Evolutionary conservation across 202 grass and related monocot species (phyloP).

Genomic region (Miscanthus sacchariflorus): DNA sequence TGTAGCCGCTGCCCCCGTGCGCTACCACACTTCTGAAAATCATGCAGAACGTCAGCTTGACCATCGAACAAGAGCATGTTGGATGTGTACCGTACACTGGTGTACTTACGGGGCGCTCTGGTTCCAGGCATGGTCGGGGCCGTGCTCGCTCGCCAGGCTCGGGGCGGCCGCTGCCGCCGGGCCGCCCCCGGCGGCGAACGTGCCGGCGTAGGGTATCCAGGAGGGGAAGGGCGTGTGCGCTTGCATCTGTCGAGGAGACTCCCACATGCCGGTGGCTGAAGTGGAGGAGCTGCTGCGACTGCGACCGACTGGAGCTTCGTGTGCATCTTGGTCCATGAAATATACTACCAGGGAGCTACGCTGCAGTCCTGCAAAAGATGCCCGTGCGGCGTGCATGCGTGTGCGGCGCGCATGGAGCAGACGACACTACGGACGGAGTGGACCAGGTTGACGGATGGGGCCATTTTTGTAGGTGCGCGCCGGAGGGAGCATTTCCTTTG

Average conservation of each 20-base stretch:
- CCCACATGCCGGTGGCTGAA: conserved; percentile 37
- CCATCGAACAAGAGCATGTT: neutral
- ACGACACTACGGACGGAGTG: conserved; percentile 18
- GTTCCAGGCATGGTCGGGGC: conserved; percentile 42
- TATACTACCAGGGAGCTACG: conserved; percentile 4
- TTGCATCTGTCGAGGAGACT: neutral
- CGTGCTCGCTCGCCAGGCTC: conserved; percentile 23
- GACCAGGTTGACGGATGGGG: conserved; percentile 11
- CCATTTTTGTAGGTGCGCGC: conserved; percentile 45
- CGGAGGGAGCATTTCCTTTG: neutral
- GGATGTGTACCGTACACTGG: neutral
- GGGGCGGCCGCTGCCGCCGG: neutral
- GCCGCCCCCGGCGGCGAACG: neutral
- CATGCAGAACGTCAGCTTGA: neutral
- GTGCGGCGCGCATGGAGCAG: conserved; percentile 3
- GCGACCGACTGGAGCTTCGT: conserved; percentile 27
- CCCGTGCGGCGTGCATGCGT: conserved; percentile 16
- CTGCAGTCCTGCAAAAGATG: conserved; percentile 1
- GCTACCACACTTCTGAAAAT: conserved; percentile 12
- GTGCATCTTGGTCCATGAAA: conserved; percentile 64
- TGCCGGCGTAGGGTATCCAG: conserved; percentile 35
- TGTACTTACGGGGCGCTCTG: conserved; percentile 58
- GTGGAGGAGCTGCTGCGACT: conserved; percentile 34
- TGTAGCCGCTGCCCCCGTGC: conserved; percentile 22
- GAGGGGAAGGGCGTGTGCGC: conserved; percentile 41